A percentile compares a stretch with the other conserved stretches of the same genome.
Conservation (phyloP, 73 alveolate genomes). For the Paramecium primaurelia region DNA sequence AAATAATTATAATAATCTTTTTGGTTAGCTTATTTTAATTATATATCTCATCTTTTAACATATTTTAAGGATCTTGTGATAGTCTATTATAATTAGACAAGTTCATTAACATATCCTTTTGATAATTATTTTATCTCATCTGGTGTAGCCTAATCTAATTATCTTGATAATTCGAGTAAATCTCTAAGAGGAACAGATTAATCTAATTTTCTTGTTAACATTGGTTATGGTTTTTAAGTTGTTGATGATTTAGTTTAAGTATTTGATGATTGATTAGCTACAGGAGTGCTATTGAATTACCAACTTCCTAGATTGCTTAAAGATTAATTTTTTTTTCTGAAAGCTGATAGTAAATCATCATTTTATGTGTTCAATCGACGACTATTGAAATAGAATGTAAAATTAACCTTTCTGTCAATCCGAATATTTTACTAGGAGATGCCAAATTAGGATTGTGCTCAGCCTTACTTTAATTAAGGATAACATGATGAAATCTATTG, state of each 20-base stretch:
- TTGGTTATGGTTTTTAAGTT: background rate
- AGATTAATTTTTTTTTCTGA: background rate
- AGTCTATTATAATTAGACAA: background rate
- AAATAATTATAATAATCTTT: background rate
- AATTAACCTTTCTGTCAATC: background rate
- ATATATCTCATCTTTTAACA: background rate
- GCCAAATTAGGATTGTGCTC: conserved; percentile 3
- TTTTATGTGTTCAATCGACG: background rate
- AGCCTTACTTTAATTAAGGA: background rate
- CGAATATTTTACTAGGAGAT: background rate
- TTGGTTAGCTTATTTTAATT: background rate
- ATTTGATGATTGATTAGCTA: background rate
- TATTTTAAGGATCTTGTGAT: background rate
- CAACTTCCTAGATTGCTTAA: background rate
- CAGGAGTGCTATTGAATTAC: background rate
- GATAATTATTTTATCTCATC: background rate
- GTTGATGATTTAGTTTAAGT: background rate
- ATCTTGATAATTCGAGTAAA: background rate
- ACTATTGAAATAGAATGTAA: background rate
- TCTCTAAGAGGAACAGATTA: background rate
- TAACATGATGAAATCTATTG: background rate
- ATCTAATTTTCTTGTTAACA: background rate
- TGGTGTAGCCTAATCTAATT: background rate
- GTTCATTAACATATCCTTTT: background rate
- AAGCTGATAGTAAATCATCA: background rate